These are phyloP conservation scores for Hypoxylon sp. DNA, from an alignment of 2,329 filamentous ascomycete species.

Conservation along the genomic window DNA sequence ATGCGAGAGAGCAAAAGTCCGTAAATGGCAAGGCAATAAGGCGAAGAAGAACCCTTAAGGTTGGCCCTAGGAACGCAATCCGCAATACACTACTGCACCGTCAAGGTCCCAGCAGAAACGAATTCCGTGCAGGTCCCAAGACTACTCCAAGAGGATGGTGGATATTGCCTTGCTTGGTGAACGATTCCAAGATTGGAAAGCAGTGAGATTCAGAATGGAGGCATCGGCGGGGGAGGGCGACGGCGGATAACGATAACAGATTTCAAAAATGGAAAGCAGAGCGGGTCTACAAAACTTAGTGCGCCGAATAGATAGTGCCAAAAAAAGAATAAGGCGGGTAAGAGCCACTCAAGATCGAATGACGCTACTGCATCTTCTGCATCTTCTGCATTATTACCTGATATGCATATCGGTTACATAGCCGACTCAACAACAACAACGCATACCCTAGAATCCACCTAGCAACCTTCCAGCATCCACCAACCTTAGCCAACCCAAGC, in stretches of 20 bases:
- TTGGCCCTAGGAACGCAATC: constrained; percentile 35
- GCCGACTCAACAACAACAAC: constrained; percentile 31
- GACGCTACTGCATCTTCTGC: constrained; percentile 35
- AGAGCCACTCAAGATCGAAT: constrained; percentile 22
- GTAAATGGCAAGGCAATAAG: constrained; percentile 37
- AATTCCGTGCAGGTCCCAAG: constrained; percentile 32
- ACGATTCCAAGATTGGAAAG: constrained; percentile 39
- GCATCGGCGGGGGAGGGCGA: constrained; percentile 15
- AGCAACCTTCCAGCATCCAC: constrained; percentile 9
- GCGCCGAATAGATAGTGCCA: constrained; percentile 29
- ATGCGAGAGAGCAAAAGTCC: constrained; percentile 34
- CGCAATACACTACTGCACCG: constrained; percentile 40
- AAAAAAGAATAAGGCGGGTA: constrained; percentile 25
- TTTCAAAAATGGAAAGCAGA: constrained; percentile 32
- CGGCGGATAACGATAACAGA: constrained; percentile 41
- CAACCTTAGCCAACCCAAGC: constrained; percentile 23
- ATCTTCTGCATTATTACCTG: constrained; percentile 20
- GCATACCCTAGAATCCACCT: constrained; percentile 1
- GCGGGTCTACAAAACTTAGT: constrained; percentile 22
- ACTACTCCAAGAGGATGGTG: constrained; percentile 14
- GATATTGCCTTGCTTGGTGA: constrained; percentile 8
- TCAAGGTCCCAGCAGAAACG: constrained; percentile 36
- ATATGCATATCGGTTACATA: constrained; percentile 37
- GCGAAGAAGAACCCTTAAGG: constrained; percentile 11
- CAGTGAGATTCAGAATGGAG: constrained; percentile 15